Conservation (phyloP, 2,329 filamentous ascomycete species). For the Penicillium psychrosexuale region DNA sequence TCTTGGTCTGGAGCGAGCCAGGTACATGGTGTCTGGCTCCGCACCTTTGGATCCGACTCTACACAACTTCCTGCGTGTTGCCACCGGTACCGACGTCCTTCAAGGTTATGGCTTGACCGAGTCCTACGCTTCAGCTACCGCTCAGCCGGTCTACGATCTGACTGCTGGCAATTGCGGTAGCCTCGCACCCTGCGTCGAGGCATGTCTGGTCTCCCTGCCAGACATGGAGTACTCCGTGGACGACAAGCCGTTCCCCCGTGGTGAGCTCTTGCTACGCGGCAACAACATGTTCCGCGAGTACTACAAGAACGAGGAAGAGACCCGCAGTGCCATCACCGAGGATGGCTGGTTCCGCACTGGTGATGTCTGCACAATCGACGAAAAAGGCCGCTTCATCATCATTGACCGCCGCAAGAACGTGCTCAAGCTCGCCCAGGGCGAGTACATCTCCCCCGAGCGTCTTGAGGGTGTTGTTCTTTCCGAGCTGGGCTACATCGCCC, state of each 20-base stretch:
- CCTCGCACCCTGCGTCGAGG: conserved; percentile 64
- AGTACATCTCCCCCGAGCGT: conserved; percentile 96
- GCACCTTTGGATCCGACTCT: conserved; percentile 86
- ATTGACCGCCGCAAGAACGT: conserved; percentile 98
- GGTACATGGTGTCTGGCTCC: conserved; percentile 78
- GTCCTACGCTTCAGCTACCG: conserved; percentile 73
- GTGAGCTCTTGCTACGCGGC: conserved; percentile 81
- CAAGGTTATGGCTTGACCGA: conserved; percentile 96
- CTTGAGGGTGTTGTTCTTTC: conserved; percentile 93
- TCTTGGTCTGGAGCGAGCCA: conserved; percentile 72
- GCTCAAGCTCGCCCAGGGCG: conserved; percentile 95
- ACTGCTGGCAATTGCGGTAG: conserved; percentile 77
- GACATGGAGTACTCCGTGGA: conserved; percentile 90
- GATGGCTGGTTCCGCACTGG: conserved; percentile 98
- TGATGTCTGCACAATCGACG: conserved; percentile 84
- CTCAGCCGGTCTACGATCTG: conserved; percentile 69
- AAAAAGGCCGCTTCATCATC: conserved; percentile 81
- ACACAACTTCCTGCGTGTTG: conserved; percentile 82
- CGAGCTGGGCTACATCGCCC: conserved; percentile 71
- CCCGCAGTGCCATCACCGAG: conserved; percentile 71
- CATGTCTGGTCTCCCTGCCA: conserved; percentile 80
- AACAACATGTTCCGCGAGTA: conserved; percentile 81
- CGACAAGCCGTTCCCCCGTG: conserved; percentile 85
- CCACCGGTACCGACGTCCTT: conserved; percentile 71
- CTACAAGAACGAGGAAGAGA: conserved; percentile 87